phyloP scores from a whole-genome alignment of 148 eudicot genomes.

The Rhododendron henanense region DNA sequence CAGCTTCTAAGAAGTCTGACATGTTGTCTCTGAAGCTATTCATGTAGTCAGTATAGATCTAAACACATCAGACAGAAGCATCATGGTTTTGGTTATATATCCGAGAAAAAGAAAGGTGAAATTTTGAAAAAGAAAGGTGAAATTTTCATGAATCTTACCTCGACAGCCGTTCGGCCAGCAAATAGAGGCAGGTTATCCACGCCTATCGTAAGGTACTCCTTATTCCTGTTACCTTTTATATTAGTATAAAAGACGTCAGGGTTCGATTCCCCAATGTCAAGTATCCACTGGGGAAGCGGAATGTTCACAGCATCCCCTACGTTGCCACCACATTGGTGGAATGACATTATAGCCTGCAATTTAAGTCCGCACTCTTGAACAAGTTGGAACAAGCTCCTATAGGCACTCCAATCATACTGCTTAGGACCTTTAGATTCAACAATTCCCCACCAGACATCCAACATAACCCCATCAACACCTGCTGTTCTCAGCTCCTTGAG shows the following conservation, averaged over 20 bases:
- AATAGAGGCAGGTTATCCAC: conserved; percentile 60
- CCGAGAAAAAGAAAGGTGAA: not conserved
- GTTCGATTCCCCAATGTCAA: conserved; percentile 42
- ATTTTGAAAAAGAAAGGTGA: not conserved
- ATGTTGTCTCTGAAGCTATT: conserved; percentile 70
- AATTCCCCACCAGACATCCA: conserved; percentile 95
- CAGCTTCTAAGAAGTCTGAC: conserved; percentile 58
- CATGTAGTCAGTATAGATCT: conserved; percentile 87
- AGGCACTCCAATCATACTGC: conserved; percentile 71
- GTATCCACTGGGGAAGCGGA: conserved; percentile 72
- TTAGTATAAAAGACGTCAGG: conserved; percentile 77
- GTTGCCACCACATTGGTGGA: conserved; percentile 87
- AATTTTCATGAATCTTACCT: conserved; percentile 33
- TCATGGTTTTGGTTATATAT: not conserved
- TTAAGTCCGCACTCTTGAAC: conserved; percentile 47
- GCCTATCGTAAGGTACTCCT: conserved; percentile 62
- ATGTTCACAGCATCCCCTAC: conserved; percentile 67
- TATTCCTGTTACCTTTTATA: conserved; percentile 42
- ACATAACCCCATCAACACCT: conserved; percentile 78
- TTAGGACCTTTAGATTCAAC: conserved; percentile 70
- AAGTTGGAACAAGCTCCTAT: conserved; percentile 54
- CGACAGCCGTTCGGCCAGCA: conserved; percentile 58
- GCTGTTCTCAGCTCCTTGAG: conserved; percentile 52
- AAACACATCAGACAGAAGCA: conserved; percentile 3
- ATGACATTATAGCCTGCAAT: conserved; percentile 74